Evolutionary conservation across 208 protist species (phyloP), one percentile per base, ranked within the genome.

Genomic region (Lotmaria passim): DNA sequence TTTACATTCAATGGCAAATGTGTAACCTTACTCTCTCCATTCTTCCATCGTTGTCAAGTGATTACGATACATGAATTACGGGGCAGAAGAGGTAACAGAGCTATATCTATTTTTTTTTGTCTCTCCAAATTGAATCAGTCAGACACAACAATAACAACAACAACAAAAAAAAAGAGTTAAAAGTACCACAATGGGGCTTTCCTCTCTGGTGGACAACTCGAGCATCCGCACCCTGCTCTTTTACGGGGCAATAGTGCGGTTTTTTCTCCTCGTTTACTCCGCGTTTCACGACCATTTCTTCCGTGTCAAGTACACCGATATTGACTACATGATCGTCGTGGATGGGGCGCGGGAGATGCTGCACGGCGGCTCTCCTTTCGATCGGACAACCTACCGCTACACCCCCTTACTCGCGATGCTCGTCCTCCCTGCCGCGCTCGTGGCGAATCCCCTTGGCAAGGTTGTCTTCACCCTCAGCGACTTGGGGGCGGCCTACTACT

Each of bases 261-360:
- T 96, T 4, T 15, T 75, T 17, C 68, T 98, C 19, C 65, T 97
- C 14, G 23, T 85, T 8, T 98, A 96, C 72, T 81, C 90, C 31
- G 62, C 73, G 6, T 94, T 88, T 52, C 90, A 97, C 34, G 96
- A 98, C 64, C 41, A 60, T 24, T 72, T 76, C 50, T 93, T 94
- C 38, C 69, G 82, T 12, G 89, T 99, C 21, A 97, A 98, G 83
- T 99, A 98, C 71, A 98, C 96, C 8, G 97, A 99, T 75, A 97
- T 98, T 26, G 97, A 99, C 81, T 99, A 99, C 75, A 83, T 85
- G 78, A 98, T 99, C 48, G 94, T 98, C 64, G 93, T 97, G 6
- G 97, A 99, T 65, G 97, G 93, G 7, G 94, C 97, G 10, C n/a
- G 51, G 47, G 79, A 88, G 26, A 87, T 98, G 69, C 69, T 85